Conservation (phyloP, 2,329 filamentous ascomycete species). For the Apiospora koreana region DNA sequence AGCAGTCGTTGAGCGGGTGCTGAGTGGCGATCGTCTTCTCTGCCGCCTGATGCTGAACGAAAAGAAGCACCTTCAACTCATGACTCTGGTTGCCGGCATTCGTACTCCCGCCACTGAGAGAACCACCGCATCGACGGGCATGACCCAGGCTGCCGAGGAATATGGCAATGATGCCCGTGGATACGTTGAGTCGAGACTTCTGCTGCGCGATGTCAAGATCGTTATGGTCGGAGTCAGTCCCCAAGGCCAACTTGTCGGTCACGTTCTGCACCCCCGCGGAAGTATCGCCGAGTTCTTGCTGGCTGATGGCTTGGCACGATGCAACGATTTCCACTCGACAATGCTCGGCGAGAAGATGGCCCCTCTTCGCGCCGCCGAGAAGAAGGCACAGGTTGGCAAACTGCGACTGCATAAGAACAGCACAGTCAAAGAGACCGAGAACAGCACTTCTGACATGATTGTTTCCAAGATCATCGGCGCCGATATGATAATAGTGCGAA, state of each 20-base stretch:
- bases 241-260: conserved; percentile 88
- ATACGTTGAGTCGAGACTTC: conserved; percentile 82
- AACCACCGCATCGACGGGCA: conserved; percentile 74
- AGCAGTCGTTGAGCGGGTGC: conserved; percentile 84
- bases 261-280: conserved; percentile 83
- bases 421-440: conserved; percentile 67
- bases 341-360: conserved; percentile 90
- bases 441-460: conserved; percentile 72
- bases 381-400: conserved; percentile 74
- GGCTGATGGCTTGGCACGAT: conserved; percentile 84
- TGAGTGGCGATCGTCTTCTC: conserved; percentile 88
- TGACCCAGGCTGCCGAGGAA: conserved; percentile 83
- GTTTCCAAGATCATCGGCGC: conserved; percentile 86
- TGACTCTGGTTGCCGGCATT: conserved; percentile 86
- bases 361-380: conserved; percentile 81
- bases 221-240: conserved; percentile 84
- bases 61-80: conserved; percentile 83
- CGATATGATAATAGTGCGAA: conserved; percentile 84
- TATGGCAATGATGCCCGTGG: conserved; percentile 85
- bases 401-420: conserved; percentile 81
- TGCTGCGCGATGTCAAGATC: conserved; percentile 83
- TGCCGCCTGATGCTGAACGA: conserved; percentile 79
- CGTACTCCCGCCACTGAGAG: conserved; percentile 88
- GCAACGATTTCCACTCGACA: conserved; percentile 94
- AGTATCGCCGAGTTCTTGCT: conserved; percentile 93